phyloP scores from a whole-genome alignment of 192 early-diverging fungal genomes.

The Rhizoclosmatium globosum region DNA sequence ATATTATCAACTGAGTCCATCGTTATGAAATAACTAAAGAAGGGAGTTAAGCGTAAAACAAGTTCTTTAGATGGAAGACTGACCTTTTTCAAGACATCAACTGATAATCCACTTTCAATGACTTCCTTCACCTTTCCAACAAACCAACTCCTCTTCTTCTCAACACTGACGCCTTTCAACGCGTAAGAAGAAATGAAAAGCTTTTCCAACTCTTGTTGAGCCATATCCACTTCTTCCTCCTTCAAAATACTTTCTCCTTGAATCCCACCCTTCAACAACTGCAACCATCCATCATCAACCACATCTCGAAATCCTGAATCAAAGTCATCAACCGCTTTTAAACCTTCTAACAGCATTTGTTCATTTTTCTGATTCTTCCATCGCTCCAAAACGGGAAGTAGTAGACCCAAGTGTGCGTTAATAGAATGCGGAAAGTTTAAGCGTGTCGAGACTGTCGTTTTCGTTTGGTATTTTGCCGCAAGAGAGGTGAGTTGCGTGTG shows the following conservation, averaged over 20 bases:
- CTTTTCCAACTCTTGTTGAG: neutral
- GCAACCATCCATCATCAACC: neutral
- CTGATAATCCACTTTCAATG: neutral
- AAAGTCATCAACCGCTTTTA: conserved; percentile 5
- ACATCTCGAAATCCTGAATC: neutral
- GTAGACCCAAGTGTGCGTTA: neutral
- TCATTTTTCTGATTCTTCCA: neutral
- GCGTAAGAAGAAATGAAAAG: neutral
- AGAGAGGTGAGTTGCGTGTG: neutral
- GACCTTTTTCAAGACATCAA: too few relatives aligned
- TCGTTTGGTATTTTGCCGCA: neutral
- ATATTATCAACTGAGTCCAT: too few relatives aligned
- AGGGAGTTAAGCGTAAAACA: too few relatives aligned
- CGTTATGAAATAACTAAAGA: too few relatives aligned
- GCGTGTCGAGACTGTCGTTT: neutral
- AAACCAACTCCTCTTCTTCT: neutral
- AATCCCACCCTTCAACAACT: neutral
- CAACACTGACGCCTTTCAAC: neutral
- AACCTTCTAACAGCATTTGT: conserved; percentile 1
- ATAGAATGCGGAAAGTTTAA: neutral
- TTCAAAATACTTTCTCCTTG: neutral
- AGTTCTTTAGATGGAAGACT: too few relatives aligned
- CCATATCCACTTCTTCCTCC: neutral
- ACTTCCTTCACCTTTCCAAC: neutral
- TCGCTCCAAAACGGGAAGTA: neutral